A percentile compares a stretch with the other conserved stretches of the same genome.
These are phyloP conservation scores for Trichaptum fuscoviolaceum DNA, from an alignment of 768 basidiomycete species.

Conservation along the genomic window DNA sequence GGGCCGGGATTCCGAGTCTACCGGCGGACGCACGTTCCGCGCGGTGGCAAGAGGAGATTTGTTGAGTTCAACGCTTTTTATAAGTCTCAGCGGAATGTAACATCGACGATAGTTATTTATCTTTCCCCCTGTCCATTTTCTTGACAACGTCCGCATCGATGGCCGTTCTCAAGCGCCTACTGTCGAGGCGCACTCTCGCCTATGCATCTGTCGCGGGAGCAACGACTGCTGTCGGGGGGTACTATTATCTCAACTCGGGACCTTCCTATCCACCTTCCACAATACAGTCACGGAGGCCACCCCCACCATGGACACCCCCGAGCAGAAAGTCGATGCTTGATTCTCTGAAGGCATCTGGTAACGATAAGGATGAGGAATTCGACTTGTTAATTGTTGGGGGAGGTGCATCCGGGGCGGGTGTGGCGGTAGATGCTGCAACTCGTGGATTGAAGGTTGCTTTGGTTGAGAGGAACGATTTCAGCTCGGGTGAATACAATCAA, in stretches of 20 bases:
- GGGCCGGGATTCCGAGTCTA: background rate
- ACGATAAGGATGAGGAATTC: conserved; percentile 48
- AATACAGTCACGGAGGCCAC: conserved; percentile 62
- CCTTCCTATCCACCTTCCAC: conserved; percentile 62
- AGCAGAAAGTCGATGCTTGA: conserved; percentile 60
- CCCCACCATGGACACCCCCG: conserved; percentile 76
- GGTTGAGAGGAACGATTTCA: conserved; percentile 91
- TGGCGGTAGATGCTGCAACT: conserved; percentile 93
- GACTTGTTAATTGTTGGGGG: conserved; percentile 88
- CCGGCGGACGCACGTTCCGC: conserved; percentile 1
- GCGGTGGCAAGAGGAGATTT: background rate
- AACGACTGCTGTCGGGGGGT: conserved; percentile 51
- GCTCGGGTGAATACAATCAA: conserved; percentile 53
- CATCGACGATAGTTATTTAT: background rate
- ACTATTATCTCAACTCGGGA: conserved; percentile 71
- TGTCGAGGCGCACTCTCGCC: conserved; percentile 53
- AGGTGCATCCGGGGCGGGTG: conserved; percentile 93
- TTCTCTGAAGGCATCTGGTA: conserved; percentile 41
- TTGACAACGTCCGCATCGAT: background rate
- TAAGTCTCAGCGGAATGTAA: background rate
- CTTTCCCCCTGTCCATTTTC: background rate
- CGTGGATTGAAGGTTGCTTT: conserved; percentile 89
- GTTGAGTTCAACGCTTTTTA: background rate
- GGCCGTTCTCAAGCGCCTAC: conserved; percentile 22
- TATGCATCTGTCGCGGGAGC: conserved; percentile 48